These are phyloP conservation scores for Achaetomiella virescens DNA, from an alignment of 495 filamentous ascomycete genomes.

Conservation along the genomic window DNA sequence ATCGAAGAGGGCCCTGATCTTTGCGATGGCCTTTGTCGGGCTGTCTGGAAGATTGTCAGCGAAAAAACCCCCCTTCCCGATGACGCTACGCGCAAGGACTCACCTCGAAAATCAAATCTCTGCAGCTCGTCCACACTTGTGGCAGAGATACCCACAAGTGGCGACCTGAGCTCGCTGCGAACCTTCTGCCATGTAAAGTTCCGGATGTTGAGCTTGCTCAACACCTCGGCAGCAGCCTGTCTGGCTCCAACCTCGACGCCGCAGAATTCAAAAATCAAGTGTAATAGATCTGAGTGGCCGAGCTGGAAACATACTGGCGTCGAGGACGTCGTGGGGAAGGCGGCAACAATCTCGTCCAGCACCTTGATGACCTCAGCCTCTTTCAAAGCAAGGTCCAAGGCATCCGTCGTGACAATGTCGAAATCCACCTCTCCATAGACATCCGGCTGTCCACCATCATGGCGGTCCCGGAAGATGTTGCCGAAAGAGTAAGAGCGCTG, in stretches of 20 bases:
- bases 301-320: slow-evolving; percentile 83
- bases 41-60: slow-evolving; percentile 44
- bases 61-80: too few species aligned
- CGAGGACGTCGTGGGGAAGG: slow-evolving; percentile 67
- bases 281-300: slow-evolving; percentile 80
- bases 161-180: slow-evolving; percentile 71
- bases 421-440: slow-evolving; percentile 89
- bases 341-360: slow-evolving; percentile 79
- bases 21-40: slow-evolving; percentile 64
- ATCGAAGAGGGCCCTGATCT: slow-evolving; percentile 66
- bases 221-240: slow-evolving; percentile 66
- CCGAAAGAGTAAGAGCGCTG: slow-evolving; percentile 85
- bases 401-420: slow-evolving; percentile 79
- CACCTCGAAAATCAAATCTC: slow-evolving; percentile 84
- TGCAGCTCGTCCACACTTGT: slow-evolving; percentile 88
- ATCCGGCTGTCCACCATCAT: slow-evolving; percentile 68
- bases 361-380: slow-evolving; percentile 96
- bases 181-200: slow-evolving; percentile 82
- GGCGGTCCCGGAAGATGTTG: slow-evolving; percentile 74
- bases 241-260: slow-evolving; percentile 64
- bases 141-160: slow-evolving; percentile 72
- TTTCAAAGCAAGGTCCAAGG: slow-evolving; percentile 75
- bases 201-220: slow-evolving; percentile 83
- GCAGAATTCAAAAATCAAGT: slow-evolving; percentile 82
- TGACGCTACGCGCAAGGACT: slow-evolving; percentile 9